phyloP scores from a whole-genome alignment of 139 green algal species.

The Deuterostichococcus epilithicus region DNA sequence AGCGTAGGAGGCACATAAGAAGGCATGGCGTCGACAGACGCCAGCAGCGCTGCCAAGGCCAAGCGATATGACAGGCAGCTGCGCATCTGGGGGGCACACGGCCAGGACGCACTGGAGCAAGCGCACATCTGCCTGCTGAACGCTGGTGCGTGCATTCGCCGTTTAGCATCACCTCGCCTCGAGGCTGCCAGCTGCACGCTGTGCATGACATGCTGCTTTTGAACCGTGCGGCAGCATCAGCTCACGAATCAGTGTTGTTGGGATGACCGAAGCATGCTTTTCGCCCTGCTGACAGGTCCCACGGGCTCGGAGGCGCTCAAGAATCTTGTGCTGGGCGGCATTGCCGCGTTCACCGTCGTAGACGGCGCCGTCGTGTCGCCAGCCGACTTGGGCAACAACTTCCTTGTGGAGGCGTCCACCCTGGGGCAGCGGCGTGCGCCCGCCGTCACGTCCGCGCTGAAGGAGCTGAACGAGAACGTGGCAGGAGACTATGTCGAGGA shows the following conservation, averaged over 20 bases:
- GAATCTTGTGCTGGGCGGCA: slow-evolving; percentile 95
- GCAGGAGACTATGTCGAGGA: slow-evolving; percentile 80
- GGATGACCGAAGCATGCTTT: too few relatives aligned
- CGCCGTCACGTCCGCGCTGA: slow-evolving; percentile 70
- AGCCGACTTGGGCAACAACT: slow-evolving; percentile 94
- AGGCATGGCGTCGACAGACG: background rate
- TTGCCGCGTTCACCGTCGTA: slow-evolving; percentile 90
- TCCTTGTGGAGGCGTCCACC: slow-evolving; percentile 57
- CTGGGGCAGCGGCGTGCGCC: slow-evolving; percentile 69
- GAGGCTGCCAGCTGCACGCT: too few relatives aligned
- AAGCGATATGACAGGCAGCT: slow-evolving; percentile 87
- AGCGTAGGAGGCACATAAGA: too few relatives aligned
- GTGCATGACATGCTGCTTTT: too few relatives aligned
- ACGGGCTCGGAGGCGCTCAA: slow-evolving; percentile 91
- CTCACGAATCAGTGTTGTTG: too few relatives aligned
- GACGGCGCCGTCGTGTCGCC: slow-evolving; percentile 69
- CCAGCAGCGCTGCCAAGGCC: slow-evolving; percentile 15
- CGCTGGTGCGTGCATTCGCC: background rate
- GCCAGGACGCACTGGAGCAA: slow-evolving; percentile 69
- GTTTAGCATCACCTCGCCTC: too few relatives aligned
- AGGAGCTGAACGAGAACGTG: slow-evolving; percentile 89
- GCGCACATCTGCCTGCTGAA: slow-evolving; percentile 70
- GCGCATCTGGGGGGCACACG: slow-evolving; percentile 83
- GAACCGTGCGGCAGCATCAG: too few relatives aligned
- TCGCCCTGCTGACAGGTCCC: slow-evolving; percentile 17